These are phyloP conservation scores for Myxozyma mucilagina DNA, from an alignment of 805 yeast genomes.

Conservation along the genomic window DNA sequence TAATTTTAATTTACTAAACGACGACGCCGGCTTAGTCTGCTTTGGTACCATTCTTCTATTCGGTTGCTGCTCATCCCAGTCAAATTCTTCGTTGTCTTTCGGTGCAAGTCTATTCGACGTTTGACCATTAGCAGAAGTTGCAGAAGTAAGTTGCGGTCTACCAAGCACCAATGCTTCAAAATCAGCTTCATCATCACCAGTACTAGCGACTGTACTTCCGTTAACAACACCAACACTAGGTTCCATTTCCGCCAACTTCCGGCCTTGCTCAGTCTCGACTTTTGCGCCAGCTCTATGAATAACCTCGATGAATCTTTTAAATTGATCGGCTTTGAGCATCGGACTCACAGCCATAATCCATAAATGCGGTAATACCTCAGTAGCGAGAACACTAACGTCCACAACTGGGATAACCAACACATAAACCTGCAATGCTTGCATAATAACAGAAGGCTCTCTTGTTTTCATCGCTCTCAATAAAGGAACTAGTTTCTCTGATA, in stretches of 20 bases:
- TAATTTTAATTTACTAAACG: constrained; percentile 10
- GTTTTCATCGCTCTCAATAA: constrained; percentile 73
- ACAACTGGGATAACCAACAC: constrained; percentile 41
- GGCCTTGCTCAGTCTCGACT: constrained; percentile 49
- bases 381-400: constrained; percentile 53
- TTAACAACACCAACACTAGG: neutral
- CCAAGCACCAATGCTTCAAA: constrained; percentile 31
- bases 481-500: constrained; percentile 80
- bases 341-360: constrained; percentile 53
- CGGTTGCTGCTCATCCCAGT: constrained; percentile 8
- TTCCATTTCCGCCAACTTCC: constrained; percentile 36
- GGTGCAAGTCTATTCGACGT: constrained; percentile 12
- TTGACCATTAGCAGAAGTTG: neutral
- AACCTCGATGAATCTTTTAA: constrained; percentile 43
- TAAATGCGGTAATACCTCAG: constrained; percentile 55
- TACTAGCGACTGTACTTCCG: constrained; percentile 1
- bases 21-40: constrained; percentile 1
- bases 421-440: constrained; percentile 51
- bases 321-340: constrained; percentile 47
- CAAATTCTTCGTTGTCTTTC: constrained; percentile 16
- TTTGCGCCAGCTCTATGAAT: constrained; percentile 47
- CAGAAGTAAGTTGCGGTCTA: neutral
- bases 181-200: constrained; percentile 27
- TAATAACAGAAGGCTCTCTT: constrained; percentile 65
- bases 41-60: neutral